Evolutionary conservation across 2,329 filamentous ascomycete species (phyloP), one percentile per base, ranked within the genome.

Genomic region (Neofusicoccum sp.): DNA sequence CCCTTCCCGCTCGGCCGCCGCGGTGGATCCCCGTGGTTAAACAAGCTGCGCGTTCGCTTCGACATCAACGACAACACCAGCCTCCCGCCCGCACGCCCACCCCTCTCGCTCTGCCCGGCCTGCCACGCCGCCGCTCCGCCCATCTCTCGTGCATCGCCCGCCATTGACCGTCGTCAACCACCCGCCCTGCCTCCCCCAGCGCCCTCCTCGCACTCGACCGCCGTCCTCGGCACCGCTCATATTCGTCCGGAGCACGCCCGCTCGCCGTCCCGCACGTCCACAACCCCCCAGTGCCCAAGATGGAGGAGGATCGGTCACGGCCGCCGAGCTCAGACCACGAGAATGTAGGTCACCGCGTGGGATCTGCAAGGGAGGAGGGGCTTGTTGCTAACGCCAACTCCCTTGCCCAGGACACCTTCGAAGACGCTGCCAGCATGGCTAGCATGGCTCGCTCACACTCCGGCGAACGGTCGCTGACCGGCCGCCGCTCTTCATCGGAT

Each of bases 361-460:
- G 30, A n/a, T n/a, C 31, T 38, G 59, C 59, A 56, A 61, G 59
- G 59, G 40, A 54, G 51, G 51, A 56, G 51, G 49, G 38, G 58
- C 60, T 61, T 62, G 44, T 58, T 57, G 57, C 61, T 61, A 30
- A 61, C 24, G 31, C 30, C 40, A 49, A 45, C 34, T 54, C 53
- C 53, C 59, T 41, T 40, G 38, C 57, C 56, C 71, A 91, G 88
- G 88, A 93, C 69, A 84, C 84, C 14, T 96, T 96, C 70, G 91
- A 96, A 77, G 91, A 96, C 80, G 91, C 90, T 60, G 79, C 85
- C 67, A 89, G 90, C 74, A 84, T 81, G 62, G 72, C 72, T 53
- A 89, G 90, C 74, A 84, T 81, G 62, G 72, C 72, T 53, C 66
- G 69, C 69, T 80, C 74, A 65, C 73, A 66, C 63, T 71, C 66